Conservation (phyloP, 176 grass and related monocot species). For the Paspalum vaginatum region DNA sequence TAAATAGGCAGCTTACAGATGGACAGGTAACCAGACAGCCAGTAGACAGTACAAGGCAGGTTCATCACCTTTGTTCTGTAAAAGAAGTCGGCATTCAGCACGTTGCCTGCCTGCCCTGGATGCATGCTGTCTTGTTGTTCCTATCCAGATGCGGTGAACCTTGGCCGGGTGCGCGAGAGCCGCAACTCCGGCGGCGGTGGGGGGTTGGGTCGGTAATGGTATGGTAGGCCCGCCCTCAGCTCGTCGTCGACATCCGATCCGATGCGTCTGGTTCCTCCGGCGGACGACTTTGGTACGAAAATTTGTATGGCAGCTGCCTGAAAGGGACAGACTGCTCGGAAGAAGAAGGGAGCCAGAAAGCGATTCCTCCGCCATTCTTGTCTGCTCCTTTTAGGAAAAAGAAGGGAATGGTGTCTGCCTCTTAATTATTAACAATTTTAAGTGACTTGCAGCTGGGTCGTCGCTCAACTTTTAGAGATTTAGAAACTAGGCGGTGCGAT, state of each 20-base stretch:
- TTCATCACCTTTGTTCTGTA: slow-evolving; percentile 8
- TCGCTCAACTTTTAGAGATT: neutral
- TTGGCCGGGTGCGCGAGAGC: neutral
- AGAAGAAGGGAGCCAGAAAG: neutral
- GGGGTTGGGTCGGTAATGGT: neutral
- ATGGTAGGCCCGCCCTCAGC: slow-evolving; percentile 30
- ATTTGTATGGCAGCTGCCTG: neutral
- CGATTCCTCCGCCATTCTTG: neutral
- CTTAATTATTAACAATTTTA: neutral
- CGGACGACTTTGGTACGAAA: slow-evolving; percentile 16
- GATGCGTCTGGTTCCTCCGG: slow-evolving; percentile 5
- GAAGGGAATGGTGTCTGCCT: neutral
- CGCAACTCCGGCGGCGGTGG: neutral
- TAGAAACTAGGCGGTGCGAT: neutral
- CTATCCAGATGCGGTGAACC: slow-evolving; percentile 37
- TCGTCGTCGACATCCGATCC: slow-evolving; percentile 19
- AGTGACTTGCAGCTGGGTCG: neutral
- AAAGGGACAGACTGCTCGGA: slow-evolving; percentile 13
- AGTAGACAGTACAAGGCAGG: neutral
- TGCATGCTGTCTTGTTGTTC: neutral
- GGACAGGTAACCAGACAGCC: slow-evolving; percentile 1
- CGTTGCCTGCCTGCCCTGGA: slow-evolving; percentile 28
- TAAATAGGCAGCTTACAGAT: neutral
- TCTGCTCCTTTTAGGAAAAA: neutral
- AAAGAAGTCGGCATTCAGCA: neutral